A percentile compares a stretch with the other conserved stretches of the same genome.
Conservation (phyloP, 1,284 basidiomycete species). For the Cryptococcus neoformans region DNA sequence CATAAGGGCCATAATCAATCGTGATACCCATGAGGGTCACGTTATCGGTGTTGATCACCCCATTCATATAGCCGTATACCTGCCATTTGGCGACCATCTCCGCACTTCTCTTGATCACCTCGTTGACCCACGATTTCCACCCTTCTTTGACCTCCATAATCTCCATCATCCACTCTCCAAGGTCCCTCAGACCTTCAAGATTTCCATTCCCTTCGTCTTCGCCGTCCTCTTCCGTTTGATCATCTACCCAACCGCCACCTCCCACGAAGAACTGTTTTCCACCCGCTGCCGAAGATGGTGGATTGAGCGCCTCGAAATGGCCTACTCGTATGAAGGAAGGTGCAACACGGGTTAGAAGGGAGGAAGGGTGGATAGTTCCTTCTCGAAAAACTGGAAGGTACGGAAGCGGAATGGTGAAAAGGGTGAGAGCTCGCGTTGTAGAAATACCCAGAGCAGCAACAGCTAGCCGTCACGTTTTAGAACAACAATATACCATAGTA, state of each 20-base stretch:
- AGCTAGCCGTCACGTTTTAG: conserved; percentile 53
- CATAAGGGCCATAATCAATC: conserved; percentile 92
- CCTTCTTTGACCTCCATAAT: conserved; percentile 52
- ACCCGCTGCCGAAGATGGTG: conserved; percentile 53
- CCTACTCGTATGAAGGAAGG: conserved; percentile 92
- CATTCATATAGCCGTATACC: conserved; percentile 69
- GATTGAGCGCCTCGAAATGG: conserved; percentile 81
- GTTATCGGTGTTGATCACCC: conserved; percentile 95
- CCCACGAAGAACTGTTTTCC: conserved; percentile 57
- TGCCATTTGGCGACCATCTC: conserved; percentile 93
- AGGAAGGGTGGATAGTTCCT: conserved; percentile 66
- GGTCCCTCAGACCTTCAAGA: conserved; percentile 65
- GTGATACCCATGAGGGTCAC: conserved; percentile 84
- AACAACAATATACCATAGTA: neutral
- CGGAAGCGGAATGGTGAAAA: conserved; percentile 65
- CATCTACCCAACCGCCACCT: conserved; percentile 49
- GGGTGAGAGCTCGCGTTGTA: conserved; percentile 80
- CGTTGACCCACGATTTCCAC: conserved; percentile 64
- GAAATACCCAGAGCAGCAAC: conserved; percentile 84
- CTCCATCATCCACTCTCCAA: conserved; percentile 69
- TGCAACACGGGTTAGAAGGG: conserved; percentile 77
- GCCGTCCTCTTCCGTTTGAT: conserved; percentile 8
- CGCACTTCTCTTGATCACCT: conserved; percentile 78
- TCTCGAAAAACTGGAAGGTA: conserved; percentile 75
- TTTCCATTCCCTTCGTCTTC: conserved; percentile 54